Evolutionary conservation across 371 early-diverging fungal species (phyloP).

Genomic region (Rhizopus arrhizus): DNA sequence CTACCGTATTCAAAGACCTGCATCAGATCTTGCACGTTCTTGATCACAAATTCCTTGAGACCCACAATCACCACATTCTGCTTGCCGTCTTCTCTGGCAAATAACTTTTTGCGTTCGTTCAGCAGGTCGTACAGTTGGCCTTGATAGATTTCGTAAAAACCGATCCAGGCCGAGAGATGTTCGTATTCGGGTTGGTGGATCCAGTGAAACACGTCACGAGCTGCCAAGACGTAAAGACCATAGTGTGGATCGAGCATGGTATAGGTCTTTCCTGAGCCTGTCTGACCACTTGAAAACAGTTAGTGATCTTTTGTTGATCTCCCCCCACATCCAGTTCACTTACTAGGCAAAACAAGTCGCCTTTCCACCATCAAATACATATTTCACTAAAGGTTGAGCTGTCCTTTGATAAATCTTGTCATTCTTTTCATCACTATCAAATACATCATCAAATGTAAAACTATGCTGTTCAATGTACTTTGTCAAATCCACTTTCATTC

Average conservation of each 20-base stretch:
- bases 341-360: slow-evolving; percentile 97
- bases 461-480: slow-evolving; percentile 90
- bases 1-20: slow-evolving; percentile 94
- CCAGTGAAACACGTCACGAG: slow-evolving; percentile 83
- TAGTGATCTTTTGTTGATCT: neutral
- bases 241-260: slow-evolving; percentile 93
- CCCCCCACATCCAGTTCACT: neutral
- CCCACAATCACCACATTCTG: slow-evolving; percentile 91
- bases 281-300: slow-evolving; percentile 80
- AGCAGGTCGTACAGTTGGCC: slow-evolving; percentile 94
- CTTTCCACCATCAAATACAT: slow-evolving; percentile 91
- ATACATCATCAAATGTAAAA: slow-evolving; percentile 95
- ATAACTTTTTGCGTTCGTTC: slow-evolving; percentile 84
- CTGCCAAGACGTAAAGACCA: slow-evolving; percentile 92
- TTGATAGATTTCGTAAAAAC: slow-evolving; percentile 97
- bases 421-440: slow-evolving; percentile 79
- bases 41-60: slow-evolving; percentile 82
- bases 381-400: slow-evolving; percentile 88
- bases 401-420: slow-evolving; percentile 88
- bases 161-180: slow-evolving; percentile 81
- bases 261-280: slow-evolving; percentile 95
- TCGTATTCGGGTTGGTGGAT: slow-evolving; percentile 74
- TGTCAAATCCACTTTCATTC: slow-evolving; percentile 91
- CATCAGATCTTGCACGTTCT: slow-evolving; percentile 83
- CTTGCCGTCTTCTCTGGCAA: slow-evolving; percentile 95